phyloP scores from a whole-genome alignment of 768 basidiomycete genomes.

The Collybia sordida region DNA sequence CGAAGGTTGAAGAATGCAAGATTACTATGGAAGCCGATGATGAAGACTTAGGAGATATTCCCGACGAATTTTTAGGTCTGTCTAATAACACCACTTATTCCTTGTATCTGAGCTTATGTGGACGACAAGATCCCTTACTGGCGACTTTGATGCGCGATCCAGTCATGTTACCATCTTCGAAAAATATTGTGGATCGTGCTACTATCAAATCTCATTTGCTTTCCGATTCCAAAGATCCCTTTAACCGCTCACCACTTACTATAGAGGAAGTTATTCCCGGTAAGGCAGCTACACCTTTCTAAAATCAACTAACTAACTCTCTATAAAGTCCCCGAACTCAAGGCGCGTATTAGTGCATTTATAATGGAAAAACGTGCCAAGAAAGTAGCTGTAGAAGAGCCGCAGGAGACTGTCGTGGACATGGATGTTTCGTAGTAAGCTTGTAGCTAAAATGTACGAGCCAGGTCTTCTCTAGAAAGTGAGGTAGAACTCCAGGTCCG shows the following conservation, averaged over 20 bases:
- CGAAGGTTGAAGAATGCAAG: conserved; percentile 82
- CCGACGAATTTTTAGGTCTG: conserved; percentile 93
- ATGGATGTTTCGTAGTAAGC: conserved; percentile 10
- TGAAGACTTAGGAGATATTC: conserved; percentile 81
- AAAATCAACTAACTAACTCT: conserved; percentile 1
- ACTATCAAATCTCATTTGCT: conserved; percentile 95
- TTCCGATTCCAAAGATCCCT: conserved; percentile 91
- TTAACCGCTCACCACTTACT: conserved; percentile 83
- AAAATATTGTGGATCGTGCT: conserved; percentile 74
- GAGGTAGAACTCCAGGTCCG: not conserved
- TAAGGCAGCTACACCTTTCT: conserved; percentile 32
- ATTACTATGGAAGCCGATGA: conserved; percentile 84
- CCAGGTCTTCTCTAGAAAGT: not conserved
- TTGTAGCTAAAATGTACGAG: conserved; percentile 11
- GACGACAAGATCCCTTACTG: conserved; percentile 76
- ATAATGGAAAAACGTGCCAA: conserved; percentile 55
- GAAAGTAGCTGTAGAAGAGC: conserved; percentile 19
- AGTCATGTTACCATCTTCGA: conserved; percentile 84
- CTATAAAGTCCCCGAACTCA: conserved; percentile 62
- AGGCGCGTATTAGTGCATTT: conserved; percentile 72
- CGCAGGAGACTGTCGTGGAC: conserved; percentile 7
- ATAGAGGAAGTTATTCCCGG: conserved; percentile 80
- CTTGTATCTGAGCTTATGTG: conserved; percentile 8
- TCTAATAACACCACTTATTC: not conserved
- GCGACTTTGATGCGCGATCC: conserved; percentile 94